Evolutionary conservation across 2,329 filamentous ascomycete species (phyloP), one percentile per base, ranked within the genome.

Genomic region (Plectosphaerella plurivora): DNA sequence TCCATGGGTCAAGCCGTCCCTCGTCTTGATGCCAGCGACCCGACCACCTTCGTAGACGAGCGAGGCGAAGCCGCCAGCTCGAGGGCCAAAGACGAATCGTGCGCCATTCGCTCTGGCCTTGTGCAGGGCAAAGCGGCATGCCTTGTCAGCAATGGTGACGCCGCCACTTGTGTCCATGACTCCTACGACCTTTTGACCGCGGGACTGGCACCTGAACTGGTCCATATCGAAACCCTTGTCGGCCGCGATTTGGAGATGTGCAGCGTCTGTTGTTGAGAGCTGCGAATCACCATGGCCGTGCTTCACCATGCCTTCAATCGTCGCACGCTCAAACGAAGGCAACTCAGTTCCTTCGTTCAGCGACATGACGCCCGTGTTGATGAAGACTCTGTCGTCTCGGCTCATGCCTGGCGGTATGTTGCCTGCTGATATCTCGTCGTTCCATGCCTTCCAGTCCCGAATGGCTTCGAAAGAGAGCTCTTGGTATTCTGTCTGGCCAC

Each of bases 91-190:
- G 3, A 77, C 53, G 41, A 75, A 69, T 39, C 67, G 66, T 1
- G 73, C 76, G 0, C 76, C 75, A 2, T 69, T 60, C 4, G 49
- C 55, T 14, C 59, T 59, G 1, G 73, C 73, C 24, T 74, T 71
- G 59, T 77, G 65, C 1, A 77, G 65, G 0, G 72, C 74, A 49
- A 71, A 73, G 0, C 63, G 63, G 51, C 76, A 79, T 1, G 74
- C 73, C 51, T 74, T 75, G 51, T 76, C 72, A 0, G 76, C 76
- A 15, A 69, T 57, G 2, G 69, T 69, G 24, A 74, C 68, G 4
- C 77, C 77, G 14, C 73, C 76, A 0, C 67, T 73, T 1, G 68
- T 71, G 49, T 80, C 77, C 0, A 79, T 62, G 1, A 77, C 66
- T 0, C 71, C 76, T 4, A 67, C 54, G 25, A 64, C 59, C 18